Evolutionary conservation across 352 stramenopile genomes (phyloP), one percentile per base, ranked within the genome.

Genomic region (Blastocystis sp.): DNA sequence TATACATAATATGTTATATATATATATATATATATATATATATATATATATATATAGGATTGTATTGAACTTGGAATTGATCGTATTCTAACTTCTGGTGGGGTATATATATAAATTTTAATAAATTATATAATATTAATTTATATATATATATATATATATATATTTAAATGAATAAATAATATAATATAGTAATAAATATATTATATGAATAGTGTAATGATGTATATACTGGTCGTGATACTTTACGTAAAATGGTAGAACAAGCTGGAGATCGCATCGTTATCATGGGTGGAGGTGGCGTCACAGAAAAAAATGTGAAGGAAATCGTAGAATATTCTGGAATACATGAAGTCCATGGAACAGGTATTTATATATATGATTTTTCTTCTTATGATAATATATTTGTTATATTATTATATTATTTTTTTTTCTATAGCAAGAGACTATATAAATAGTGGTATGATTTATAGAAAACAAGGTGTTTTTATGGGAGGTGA

Each of bases 401-500:
- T n/a, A n/a, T n/a, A n/a, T n/a, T n/a, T n/a, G n/a, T n/a, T n/a
- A n/a, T n/a, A n/a, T n/a, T n/a, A n/a, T n/a, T n/a, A n/a, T n/a
- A n/a, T n/a, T n/a, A n/a, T n/a, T n/a, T n/a, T n/a, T n/a, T n/a
- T n/a, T n/a, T 4, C 16, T 42, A 7, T 33, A 52, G 43, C 43
- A 18, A 25, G 43, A 7, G 43, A 52, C 13, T 52, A 52, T 24
- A 31, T 52, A 4, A n/a, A 11, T 13, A 52, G 43, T 24, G 43
- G 18, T 0, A 52, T 52, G 43, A 18, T 42, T 16, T 52, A 52
- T 31, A 52, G 23, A 31, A 52, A 52, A 31, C 4, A 52, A 31
- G 43, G 43, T 31, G 43, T 52, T 13, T 52, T 52, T 24, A 52
- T 52, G 43, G 43, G 43, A 52, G 43, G 43, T n/a, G 43, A 52